Evolutionary conservation across 345 rosid genomes (phyloP).

Genomic region (Lepidium sativum): DNA sequence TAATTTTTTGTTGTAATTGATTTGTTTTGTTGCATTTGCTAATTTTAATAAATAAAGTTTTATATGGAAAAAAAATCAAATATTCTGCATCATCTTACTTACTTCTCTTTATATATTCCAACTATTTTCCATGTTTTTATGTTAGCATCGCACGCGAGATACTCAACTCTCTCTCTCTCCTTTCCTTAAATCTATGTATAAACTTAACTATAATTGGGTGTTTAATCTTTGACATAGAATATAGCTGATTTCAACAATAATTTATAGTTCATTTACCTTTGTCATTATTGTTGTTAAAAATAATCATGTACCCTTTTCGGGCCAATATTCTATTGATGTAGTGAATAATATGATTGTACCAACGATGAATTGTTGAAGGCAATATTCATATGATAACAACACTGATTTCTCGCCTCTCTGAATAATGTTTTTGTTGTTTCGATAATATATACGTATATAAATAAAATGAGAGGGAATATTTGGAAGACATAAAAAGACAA

Average conservation of each 20-base stretch:
- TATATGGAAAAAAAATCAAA: too few relatives aligned
- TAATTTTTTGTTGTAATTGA: too few relatives aligned
- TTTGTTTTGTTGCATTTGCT: too few relatives aligned
- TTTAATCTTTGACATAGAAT: background rate
- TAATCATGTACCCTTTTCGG: too few relatives aligned
- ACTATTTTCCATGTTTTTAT: slow-evolving; percentile 13
- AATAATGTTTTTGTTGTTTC: too few relatives aligned
- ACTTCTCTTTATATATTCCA: too few relatives aligned
- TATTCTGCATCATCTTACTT: background rate
- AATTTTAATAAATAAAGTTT: too few relatives aligned
- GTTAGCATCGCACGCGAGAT: slow-evolving; percentile 27
- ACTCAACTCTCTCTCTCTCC: background rate
- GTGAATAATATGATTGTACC: too few relatives aligned
- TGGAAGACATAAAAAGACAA: slow-evolving; percentile 21
- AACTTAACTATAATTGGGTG: background rate
- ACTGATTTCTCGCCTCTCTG: too few relatives aligned
- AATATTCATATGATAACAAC: too few relatives aligned
- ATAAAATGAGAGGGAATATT: slow-evolving; percentile 8
- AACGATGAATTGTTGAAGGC: background rate
- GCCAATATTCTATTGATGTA: too few relatives aligned
- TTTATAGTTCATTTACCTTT: background rate
- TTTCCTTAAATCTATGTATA: background rate
- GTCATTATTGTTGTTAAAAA: background rate
- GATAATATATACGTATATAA: background rate
- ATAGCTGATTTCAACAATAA: background rate